A percentile compares a stretch with the other conserved stretches of the same genome.
These are phyloP conservation scores for Jatropha multifida DNA, from an alignment of 441 rosid species.

Conservation along the genomic window DNA sequence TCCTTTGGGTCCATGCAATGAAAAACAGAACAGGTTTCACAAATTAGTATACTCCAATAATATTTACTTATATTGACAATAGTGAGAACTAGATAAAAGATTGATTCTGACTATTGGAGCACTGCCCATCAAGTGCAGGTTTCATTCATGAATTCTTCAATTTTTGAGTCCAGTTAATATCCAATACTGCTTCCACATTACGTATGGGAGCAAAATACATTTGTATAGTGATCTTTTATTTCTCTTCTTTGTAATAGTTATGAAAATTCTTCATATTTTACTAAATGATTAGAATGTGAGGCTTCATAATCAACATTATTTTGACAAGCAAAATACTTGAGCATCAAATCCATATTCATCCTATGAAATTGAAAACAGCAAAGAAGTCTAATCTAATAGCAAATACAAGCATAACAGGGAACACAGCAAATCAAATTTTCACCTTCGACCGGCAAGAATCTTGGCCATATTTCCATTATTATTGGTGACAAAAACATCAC, in stretches of 20 bases:
- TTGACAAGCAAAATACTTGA: not conserved
- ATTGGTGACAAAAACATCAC: constrained; percentile 91
- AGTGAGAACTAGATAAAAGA: not conserved
- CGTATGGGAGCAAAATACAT: not conserved
- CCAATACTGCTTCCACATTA: not conserved
- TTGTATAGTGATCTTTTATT: not conserved
- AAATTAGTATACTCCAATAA: constrained; percentile 1
- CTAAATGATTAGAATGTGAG: not conserved
- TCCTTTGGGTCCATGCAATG: constrained; percentile 40
- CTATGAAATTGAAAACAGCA: not conserved
- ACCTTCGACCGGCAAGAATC: constrained; percentile 99
- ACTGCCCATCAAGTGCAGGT: not conserved
- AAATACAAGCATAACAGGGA: too few relatives aligned
- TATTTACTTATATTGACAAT: not conserved
- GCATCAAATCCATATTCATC: not conserved
- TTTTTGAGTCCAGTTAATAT: not conserved
- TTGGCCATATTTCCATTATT: constrained; percentile 99
- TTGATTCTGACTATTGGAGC: not conserved
- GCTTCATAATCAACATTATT: not conserved
- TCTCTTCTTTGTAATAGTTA: not conserved
- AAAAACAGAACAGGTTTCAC: constrained; percentile 12
- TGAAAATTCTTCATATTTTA: not conserved
- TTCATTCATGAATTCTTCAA: constrained; percentile 7
- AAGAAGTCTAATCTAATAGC: too few relatives aligned
- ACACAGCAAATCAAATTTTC: constrained; percentile 6